phyloP scores from a whole-genome alignment of 371 early-diverging fungal genomes.

The Mortierella sp. region DNA sequence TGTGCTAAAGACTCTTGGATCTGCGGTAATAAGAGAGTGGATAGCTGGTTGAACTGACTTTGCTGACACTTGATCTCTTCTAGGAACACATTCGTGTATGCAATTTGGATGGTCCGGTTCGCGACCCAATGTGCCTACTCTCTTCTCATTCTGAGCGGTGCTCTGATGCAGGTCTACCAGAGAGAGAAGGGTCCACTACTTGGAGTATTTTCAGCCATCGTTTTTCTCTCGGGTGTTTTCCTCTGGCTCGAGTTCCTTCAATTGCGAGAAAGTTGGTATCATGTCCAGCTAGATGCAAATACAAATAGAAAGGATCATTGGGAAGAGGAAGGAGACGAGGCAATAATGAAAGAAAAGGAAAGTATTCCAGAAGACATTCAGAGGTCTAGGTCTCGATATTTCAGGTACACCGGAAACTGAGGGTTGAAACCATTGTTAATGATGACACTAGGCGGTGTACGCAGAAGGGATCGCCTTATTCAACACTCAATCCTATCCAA shows the following conservation, averaged over 20 bases:
- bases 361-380: conserved; percentile 57
- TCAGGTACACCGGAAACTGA: conserved; percentile 58
- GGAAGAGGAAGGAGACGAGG: too few relatives aligned
- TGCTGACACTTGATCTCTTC: neutral
- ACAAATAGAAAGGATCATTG: too few relatives aligned
- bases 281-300: too few relatives aligned
- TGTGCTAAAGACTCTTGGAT: neutral
- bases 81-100: conserved; percentile 29
- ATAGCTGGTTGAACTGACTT: neutral
- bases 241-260: conserved; percentile 21
- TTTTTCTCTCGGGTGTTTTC: conserved; percentile 13
- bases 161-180: conserved; percentile 17
- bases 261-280: too few relatives aligned
- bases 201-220: too few relatives aligned
- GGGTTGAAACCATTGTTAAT: too few relatives aligned
- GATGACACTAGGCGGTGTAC: too few relatives aligned
- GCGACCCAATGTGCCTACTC: conserved; percentile 15
- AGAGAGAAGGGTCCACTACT: conserved; percentile 2
- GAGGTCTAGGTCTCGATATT: conserved; percentile 70
- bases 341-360: too few relatives aligned
- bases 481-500: too few relatives aligned
- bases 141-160: conserved; percentile 9
- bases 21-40: neutral
- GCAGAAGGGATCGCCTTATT: conserved; percentile 74
- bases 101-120: conserved; percentile 24